A percentile compares a stretch with the other conserved stretches of the same genome.
Conservation (phyloP, 768 basidiomycete species). For the Lenzites betulinus region DNA sequence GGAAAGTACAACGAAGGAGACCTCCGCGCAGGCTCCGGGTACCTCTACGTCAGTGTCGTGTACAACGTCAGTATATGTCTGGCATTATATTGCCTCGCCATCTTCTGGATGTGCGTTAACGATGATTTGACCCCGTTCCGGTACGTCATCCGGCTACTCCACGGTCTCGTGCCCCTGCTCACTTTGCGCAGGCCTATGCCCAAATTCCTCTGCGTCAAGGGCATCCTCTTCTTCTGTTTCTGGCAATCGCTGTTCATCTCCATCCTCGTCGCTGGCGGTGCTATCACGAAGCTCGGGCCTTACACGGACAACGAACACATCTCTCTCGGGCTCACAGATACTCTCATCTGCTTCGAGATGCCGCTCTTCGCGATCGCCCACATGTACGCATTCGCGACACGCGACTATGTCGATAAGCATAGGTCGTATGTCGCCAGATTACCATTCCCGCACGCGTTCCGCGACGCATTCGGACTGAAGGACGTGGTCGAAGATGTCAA, state of each 20-base stretch:
- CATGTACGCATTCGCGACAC: slow-evolving; percentile 91
- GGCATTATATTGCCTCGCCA: slow-evolving; percentile 86
- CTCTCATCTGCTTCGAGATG: slow-evolving; percentile 96
- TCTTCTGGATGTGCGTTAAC: slow-evolving; percentile 95
- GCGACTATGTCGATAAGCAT: slow-evolving; percentile 76
- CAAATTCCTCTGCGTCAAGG: slow-evolving; percentile 98
- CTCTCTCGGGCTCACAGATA: slow-evolving; percentile 86
- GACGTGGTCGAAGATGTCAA: slow-evolving; percentile 89
- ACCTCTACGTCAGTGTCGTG: slow-evolving; percentile 86
- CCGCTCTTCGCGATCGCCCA: slow-evolving; percentile 95
- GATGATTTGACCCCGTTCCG: slow-evolving; percentile 88
- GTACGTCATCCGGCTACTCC: slow-evolving; percentile 42
- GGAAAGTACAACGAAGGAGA: slow-evolving; percentile 91
- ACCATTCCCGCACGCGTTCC: slow-evolving; percentile 82
- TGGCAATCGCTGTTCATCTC: slow-evolving; percentile 93
- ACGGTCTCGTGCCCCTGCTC: background rate
- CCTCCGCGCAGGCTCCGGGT: slow-evolving; percentile 83
- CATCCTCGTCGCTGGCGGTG: slow-evolving; percentile 80
- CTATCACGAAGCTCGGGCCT: slow-evolving; percentile 78
- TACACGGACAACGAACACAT: slow-evolving; percentile 90
- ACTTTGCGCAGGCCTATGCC: slow-evolving; percentile 70
- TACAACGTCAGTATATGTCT: slow-evolving; percentile 84
- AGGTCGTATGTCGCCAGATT: slow-evolving; percentile 80
- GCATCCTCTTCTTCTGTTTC: slow-evolving; percentile 97
- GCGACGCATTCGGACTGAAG: slow-evolving; percentile 83